Percentiles rank a stretch among this genome's conserved stretches.
phyloP scores from a whole-genome alignment of 2,329 filamentous ascomycete genomes.

The Paraphoma chrysanthemicola region DNA sequence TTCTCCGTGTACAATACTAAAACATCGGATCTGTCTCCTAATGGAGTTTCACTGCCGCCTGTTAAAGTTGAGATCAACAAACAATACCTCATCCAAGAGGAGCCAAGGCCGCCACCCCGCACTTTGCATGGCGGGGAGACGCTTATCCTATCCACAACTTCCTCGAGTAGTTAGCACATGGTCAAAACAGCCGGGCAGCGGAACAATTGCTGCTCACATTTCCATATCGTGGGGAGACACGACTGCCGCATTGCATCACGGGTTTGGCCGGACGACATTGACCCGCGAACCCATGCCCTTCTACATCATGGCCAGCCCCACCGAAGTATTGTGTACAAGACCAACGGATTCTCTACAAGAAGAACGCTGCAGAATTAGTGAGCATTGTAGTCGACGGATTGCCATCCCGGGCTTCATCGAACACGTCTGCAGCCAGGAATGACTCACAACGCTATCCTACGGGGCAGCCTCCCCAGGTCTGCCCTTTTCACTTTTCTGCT shows the following conservation, averaged over 20 bases:
- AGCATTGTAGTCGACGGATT: no score
- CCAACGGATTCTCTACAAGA: neutral
- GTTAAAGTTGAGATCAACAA: neutral
- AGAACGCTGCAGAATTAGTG: no score
- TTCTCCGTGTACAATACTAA: neutral
- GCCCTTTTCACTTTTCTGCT: slow-evolving; percentile 17
- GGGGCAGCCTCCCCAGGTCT: neutral
- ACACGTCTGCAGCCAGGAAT: no score
- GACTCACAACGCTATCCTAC: no score
- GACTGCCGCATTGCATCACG: slow-evolving; percentile 6
- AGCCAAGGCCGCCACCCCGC: slow-evolving; percentile 32
- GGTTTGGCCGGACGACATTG: neutral
- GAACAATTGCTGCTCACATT: slow-evolving; percentile 13
- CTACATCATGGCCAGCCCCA: neutral
- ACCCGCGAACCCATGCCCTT: neutral
- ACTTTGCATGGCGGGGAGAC: slow-evolving; percentile 21
- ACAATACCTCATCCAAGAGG: slow-evolving; percentile 12
- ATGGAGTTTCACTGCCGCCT: neutral
- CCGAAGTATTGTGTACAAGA: neutral
- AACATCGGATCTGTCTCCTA: neutral
- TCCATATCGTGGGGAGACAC: neutral
- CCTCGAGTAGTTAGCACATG: slow-evolving; percentile 4
- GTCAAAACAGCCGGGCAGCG: slow-evolving; percentile 5
- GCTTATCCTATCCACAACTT: slow-evolving; percentile 17
- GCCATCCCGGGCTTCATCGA: no score